Evolutionary conservation across 306 rosid species (phyloP).

Genomic region (Cucurbita ficifolia): DNA sequence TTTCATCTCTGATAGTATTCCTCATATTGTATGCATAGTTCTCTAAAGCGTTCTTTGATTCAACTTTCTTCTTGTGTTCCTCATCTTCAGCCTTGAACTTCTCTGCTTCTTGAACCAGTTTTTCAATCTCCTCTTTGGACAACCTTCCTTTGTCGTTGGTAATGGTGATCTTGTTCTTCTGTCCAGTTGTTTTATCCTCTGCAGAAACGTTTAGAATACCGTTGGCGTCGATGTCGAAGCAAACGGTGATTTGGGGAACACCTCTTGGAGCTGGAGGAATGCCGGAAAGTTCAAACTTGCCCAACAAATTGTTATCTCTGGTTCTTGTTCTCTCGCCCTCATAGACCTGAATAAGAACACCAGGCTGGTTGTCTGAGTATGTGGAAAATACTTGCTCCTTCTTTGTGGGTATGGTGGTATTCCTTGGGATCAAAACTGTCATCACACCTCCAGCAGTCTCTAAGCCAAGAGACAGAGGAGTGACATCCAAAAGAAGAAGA

Average conservation of each 20-base stretch:
- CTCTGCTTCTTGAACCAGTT: conserved; percentile 79
- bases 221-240: conserved; percentile 60
- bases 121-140: conserved; percentile 61
- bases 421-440: conserved; percentile 63
- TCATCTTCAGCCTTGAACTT: conserved; percentile 69
- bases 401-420: conserved; percentile 62
- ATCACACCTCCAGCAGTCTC: conserved; percentile 71
- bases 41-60: conserved; percentile 54
- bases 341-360: conserved; percentile 61
- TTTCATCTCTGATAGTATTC: conserved; percentile 55
- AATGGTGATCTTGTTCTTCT: conserved; percentile 71
- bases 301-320: conserved; percentile 53
- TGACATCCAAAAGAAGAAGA: conserved; percentile 56
- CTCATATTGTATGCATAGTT: conserved; percentile 69
- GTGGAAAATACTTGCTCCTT: conserved; percentile 67
- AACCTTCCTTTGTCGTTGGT: conserved; percentile 67
- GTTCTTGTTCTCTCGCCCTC: conserved; percentile 71
- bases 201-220: conserved; percentile 70
- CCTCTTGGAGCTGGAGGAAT: conserved; percentile 74
- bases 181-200: conserved; percentile 54
- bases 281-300: conserved; percentile 61
- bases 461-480: conserved; percentile 51
- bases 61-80: conserved; percentile 66
- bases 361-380: conserved; percentile 54
- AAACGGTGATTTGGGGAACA: conserved; percentile 60